Percentiles rank a stretch among this genome's conserved stretches.
Conservation (phyloP, 2,329 filamentous ascomycete species). For the Cladophialophora immunda region DNA sequence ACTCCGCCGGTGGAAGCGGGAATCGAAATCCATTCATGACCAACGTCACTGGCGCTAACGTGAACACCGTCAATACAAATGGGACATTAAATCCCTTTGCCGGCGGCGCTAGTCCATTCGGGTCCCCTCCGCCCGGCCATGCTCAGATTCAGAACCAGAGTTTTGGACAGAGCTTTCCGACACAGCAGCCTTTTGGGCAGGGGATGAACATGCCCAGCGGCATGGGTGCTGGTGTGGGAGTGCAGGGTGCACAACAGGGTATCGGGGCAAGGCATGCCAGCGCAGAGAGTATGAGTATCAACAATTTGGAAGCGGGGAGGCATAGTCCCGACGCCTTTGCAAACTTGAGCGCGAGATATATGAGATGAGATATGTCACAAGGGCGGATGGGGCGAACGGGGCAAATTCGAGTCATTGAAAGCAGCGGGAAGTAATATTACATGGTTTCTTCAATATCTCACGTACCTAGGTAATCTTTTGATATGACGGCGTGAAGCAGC, state of each 20-base stretch:
- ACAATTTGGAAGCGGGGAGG: constrained; percentile 55
- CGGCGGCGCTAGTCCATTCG: background rate
- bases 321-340: constrained; percentile 62
- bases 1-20: constrained; percentile 41
- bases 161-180: background rate
- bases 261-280: constrained; percentile 46
- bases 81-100: constrained; percentile 5
- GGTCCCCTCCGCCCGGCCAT: constrained; percentile 10
- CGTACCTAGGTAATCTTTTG: background rate
- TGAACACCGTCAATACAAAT: constrained; percentile 20
- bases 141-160: constrained; percentile 5
- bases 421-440: background rate
- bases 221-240: constrained; percentile 2
- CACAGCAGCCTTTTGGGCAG: background rate
- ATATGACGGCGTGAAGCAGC: background rate
- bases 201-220: constrained; percentile 13
- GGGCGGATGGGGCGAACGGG: background rate
- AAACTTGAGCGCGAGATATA: constrained; percentile 57
- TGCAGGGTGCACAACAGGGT: constrained; percentile 21
- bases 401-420: background rate
- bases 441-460: background rate
- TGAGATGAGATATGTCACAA: constrained; percentile 35
- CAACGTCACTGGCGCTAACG: constrained; percentile 22
- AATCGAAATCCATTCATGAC: constrained; percentile 47
- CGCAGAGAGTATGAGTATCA: constrained; percentile 59